These are phyloP conservation scores for Podaxis sp. DNA, from an alignment of 768 basidiomycete genomes.

Conservation along the genomic window DNA sequence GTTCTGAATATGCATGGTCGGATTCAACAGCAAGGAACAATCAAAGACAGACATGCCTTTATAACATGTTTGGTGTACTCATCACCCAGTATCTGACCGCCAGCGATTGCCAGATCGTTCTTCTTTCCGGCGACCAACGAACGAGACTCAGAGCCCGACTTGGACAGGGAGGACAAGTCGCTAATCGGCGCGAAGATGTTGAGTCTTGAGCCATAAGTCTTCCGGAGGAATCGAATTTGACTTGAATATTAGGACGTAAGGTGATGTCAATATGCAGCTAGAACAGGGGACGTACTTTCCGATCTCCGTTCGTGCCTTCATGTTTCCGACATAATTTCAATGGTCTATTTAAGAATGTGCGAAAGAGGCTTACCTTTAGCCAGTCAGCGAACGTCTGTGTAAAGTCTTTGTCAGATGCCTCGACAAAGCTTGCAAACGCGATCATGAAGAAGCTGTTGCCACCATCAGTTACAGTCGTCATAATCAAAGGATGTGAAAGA, in stretches of 20 bases:
- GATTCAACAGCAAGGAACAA: background rate
- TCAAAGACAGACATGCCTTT: conserved; percentile 46
- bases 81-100: conserved; percentile 87
- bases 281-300: conserved; percentile 67
- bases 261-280: background rate
- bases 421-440: conserved; percentile 87
- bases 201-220: conserved; percentile 74
- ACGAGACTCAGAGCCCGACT: conserved; percentile 55
- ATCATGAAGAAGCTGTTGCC: conserved; percentile 85
- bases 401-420: conserved; percentile 53
- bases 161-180: conserved; percentile 82
- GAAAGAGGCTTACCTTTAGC: conserved; percentile 57
- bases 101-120: conserved; percentile 71
- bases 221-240: conserved; percentile 84
- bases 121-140: conserved; percentile 65
- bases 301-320: conserved; percentile 79
- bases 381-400: conserved; percentile 78
- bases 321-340: background rate
- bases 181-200: conserved; percentile 91
- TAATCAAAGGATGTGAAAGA: conserved; percentile 7
- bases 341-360: background rate
- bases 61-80: conserved; percentile 96
- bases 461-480: background rate
- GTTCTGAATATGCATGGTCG: conserved; percentile 46
- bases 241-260: conserved; percentile 25